Percentiles rank a stretch among this genome's conserved stretches.
Evolutionary conservation across 148 eudicot genomes (phyloP).

Genomic region (Rhododendron vialii): DNA sequence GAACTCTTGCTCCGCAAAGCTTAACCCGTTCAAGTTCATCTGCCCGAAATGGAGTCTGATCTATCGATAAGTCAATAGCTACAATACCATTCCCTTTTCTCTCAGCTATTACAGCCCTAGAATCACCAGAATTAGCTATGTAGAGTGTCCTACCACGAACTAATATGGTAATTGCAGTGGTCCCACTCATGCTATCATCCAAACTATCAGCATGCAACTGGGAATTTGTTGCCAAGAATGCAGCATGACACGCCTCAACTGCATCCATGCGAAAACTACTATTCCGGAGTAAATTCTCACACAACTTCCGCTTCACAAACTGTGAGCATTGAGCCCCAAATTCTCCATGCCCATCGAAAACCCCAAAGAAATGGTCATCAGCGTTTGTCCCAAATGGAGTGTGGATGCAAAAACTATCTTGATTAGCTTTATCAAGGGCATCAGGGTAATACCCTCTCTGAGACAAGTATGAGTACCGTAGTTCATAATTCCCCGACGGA

Average conservation of each 20-base stretch:
- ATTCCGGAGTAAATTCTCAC: constrained; percentile 84
- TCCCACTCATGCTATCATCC: constrained; percentile 99
- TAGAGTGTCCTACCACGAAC: constrained; percentile 76
- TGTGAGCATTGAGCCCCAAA: constrained; percentile 90
- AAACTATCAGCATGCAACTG: constrained; percentile 80
- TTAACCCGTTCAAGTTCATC: constrained; percentile 92
- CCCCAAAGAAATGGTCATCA: constrained; percentile 86
- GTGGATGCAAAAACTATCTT: constrained; percentile 95
- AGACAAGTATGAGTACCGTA: constrained; percentile 70
- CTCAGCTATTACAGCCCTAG: constrained; percentile 91
- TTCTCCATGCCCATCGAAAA: constrained; percentile 98
- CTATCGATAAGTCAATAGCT: constrained; percentile 81
- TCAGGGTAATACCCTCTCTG: constrained; percentile 98
- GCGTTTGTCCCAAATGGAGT: constrained; percentile 86
- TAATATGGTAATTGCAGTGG: constrained; percentile 85
- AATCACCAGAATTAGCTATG: constrained; percentile 91
- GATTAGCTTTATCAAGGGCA: constrained; percentile 99
- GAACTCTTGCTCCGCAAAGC: constrained; percentile 92
- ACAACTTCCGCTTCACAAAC: constrained; percentile 78
- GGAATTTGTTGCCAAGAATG: constrained; percentile 72
- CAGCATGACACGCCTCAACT: constrained; percentile 80
- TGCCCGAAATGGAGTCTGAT: constrained; percentile 85
- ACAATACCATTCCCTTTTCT: constrained; percentile 75
- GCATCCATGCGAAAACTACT: constrained; percentile 60
- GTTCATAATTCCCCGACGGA: constrained; percentile 67